Base-by-base conservation (phyloP, 371 early-diverging fungal genomes). In the Vittaforma corneae region DNA sequence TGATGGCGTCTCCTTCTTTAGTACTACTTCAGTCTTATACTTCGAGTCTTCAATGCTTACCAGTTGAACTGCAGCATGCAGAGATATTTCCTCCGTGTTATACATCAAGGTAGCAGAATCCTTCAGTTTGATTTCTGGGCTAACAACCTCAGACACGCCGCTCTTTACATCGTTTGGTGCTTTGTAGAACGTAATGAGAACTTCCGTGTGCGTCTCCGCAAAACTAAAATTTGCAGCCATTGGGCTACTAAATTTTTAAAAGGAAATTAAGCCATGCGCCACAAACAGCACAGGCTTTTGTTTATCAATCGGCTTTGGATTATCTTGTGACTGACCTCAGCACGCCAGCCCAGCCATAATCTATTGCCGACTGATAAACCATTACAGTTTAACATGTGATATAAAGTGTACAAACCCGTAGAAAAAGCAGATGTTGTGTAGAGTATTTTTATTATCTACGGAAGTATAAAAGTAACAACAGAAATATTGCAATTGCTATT, bases 391-490 rank as follows among this genome's bases (percentile, higher is more conserved):
- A n/a, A n/a, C n/a, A n/a, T n/a, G n/a, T n/a, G n/a, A n/a, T n/a
- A n/a, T n/a, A n/a, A n/a, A n/a, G n/a, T n/a, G n/a, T n/a, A n/a
- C n/a, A n/a, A n/a, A n/a, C n/a, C n/a, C n/a, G 9, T 40, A n/a
- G 9, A 47, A 47, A 54, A 14, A 54, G 16, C 5, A 6, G 5
- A 29, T 6, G 11, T 32, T 34, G 5, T 20, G 6, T 29, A 9
- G 9, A 54, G 32, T 28, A 9, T 24, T 20, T 56, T 42, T 56
- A 56, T 42, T 40, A 11, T 56, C 32, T 26, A 29, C 11, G 4
- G 6, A 60, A 44, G 5, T 59, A 5, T 4, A 63, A 68, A 48
- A 68, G 68, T 28, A 72, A 28, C 9, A 72, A 35, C 6, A 72
- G 24, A 1, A 72, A 16, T 33, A 72, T 34, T 30, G 68, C 32